Conservation (phyloP, 2,329 filamentous ascomycete species). For the Aureobasidium lini region DNA sequence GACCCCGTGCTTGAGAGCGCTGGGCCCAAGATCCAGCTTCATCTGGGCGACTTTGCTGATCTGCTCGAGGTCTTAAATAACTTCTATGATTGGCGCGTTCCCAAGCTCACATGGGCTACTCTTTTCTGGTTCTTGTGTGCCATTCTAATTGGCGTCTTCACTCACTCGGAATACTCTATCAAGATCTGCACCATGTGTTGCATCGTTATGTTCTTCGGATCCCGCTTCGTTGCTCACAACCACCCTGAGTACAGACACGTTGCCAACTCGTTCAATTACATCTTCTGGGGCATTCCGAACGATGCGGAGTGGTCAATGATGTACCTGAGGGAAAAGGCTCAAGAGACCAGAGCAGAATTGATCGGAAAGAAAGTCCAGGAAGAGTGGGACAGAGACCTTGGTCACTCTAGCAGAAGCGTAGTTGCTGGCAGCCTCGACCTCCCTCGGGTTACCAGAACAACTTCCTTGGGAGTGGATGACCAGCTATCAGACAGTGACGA, state of each 20-base stretch:
- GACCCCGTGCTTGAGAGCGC: conserved; percentile 31
- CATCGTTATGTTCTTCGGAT: conserved; percentile 31
- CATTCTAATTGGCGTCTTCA: conserved; percentile 24
- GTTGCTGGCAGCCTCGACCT: neutral
- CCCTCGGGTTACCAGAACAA: neutral
- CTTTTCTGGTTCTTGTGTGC: conserved; percentile 30
- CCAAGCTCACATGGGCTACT: conserved; percentile 27
- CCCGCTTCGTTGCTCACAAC: conserved; percentile 28
- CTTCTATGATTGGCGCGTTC: conserved; percentile 32
- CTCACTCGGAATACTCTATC: conserved; percentile 30
- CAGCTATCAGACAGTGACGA: neutral
- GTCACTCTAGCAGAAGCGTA: neutral
- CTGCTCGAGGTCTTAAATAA: conserved; percentile 31
- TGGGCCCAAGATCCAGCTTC: conserved; percentile 31
- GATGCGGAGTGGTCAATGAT: conserved; percentile 28
- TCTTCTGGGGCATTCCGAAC: conserved; percentile 34
- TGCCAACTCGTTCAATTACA: conserved; percentile 30
- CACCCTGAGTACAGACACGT: conserved; percentile 32
- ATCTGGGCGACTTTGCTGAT: conserved; percentile 31
- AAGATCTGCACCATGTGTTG: conserved; percentile 29
- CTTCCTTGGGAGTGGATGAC: neutral
- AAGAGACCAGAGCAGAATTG: conserved; percentile 21
- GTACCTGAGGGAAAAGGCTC: conserved; percentile 25
- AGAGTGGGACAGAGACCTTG: conserved; percentile 6
- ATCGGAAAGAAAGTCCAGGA: conserved; percentile 20